Evolutionary conservation across 164 flowering plant species (phyloP).

Genomic region (Macadamia tetraphylla): DNA sequence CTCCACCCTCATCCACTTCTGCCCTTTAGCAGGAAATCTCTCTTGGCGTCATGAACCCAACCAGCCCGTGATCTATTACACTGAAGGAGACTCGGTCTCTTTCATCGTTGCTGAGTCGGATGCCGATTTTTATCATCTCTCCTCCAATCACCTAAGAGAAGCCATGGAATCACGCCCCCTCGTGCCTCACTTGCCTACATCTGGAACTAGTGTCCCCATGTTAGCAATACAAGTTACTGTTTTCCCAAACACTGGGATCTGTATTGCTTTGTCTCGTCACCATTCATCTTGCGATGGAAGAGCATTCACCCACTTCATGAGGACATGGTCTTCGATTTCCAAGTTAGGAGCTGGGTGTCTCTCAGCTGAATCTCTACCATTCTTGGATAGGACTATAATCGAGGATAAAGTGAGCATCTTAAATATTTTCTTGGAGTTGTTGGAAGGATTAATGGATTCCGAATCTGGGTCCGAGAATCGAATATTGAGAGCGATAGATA

Average conservation of each 20-base stretch:
- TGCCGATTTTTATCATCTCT: conserved; percentile 16
- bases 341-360: not conserved
- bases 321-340: conserved; percentile 32
- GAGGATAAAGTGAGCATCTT: conserved; percentile 18
- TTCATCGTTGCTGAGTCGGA: conserved; percentile 22
- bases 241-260: too few species aligned
- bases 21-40: conserved; percentile 29
- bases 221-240: conserved; percentile 9
- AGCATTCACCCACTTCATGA: conserved; percentile 18
- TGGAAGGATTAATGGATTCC: not conserved
- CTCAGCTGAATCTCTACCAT: not conserved
- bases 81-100: conserved; percentile 14
- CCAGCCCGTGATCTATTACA: conserved; percentile 16
- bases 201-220: conserved; percentile 3
- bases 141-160: conserved; percentile 7
- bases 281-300: too few species aligned
- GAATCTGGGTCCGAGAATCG: too few species aligned
- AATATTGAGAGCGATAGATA: not conserved
- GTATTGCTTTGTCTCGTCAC: too few species aligned
- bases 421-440: not conserved
- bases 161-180: conserved; percentile 12
- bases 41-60: not conserved
- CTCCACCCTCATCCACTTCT: conserved; percentile 28
- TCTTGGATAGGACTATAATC: conserved; percentile 22
- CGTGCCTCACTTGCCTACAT: conserved; percentile 19